Base-by-base conservation (phyloP, 1,284 basidiomycete species). In the Xanthoconium separans region DNA sequence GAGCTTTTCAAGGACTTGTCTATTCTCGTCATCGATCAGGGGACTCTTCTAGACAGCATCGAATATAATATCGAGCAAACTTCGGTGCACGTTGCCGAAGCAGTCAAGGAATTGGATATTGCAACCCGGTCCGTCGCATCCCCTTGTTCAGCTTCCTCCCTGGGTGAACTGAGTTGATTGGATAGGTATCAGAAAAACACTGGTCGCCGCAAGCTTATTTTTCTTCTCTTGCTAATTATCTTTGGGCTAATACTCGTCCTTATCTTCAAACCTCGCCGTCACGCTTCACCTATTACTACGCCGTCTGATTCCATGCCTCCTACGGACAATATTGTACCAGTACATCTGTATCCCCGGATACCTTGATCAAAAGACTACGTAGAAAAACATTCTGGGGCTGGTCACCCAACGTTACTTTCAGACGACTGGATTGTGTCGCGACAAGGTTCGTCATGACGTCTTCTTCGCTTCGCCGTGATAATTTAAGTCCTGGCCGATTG, bases 1-100 rank as follows among this genome's bases (percentile, higher is more conserved):
- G 94, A 96, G 65, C 82, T 99, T 42, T 99, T 99, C 80, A 93
- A 95, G 63, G 97, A 99, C 68, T 79, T 99, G 39, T 90, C 89
- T 22, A 83, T 81, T 39, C 82, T 99, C 56, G 94, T 99, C 53
- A 98, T 99, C 59, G 97, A 99, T 72, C 97, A 99, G 70, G 97
- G 97, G 12, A 98, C 96, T 10, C 82, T 99, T 50, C 79, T 99
- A 53, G 97, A 99, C 72, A 91, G 92, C 40, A 85, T 99, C 53
- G 97, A 99, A 73, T 99, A 94, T 74, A 99, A 99, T 69, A 93
- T 99, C 53, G 94, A 98, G 70, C 87, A 91, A 70, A 94, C 95
- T 20, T 86, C 88, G 8, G 82, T 82, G 22, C 83, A 94, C 53
- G 81, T 97, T 69, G 72, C 85, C 53, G 91, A 91, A 37, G 93